Conservation (phyloP, 495 filamentous ascomycete genomes). For the Lasiosphaeriaceae sp. region DNA sequence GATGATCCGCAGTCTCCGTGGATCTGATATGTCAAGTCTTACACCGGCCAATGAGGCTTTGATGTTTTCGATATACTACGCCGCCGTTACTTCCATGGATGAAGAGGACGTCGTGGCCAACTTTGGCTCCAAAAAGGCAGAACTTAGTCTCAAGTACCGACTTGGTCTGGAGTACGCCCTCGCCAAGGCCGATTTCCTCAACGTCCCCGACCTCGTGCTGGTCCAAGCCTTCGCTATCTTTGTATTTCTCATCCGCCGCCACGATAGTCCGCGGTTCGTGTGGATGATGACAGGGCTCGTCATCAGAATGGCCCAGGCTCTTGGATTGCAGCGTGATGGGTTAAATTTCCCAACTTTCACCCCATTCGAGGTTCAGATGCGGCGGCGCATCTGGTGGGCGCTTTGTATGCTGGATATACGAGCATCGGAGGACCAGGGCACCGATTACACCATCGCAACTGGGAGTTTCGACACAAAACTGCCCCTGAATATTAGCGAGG, state of each 20-base stretch:
- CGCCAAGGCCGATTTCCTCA: conserved; percentile 53
- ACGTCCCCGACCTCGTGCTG: conserved; percentile 33
- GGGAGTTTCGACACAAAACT: conserved; percentile 37
- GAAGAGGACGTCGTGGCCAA: conserved; percentile 49
- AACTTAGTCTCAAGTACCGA: conserved; percentile 52
- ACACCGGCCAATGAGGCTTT: conserved; percentile 51
- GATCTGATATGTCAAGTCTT: conserved; percentile 26
- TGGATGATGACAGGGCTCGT: conserved; percentile 56
- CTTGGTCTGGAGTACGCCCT: conserved; percentile 51
- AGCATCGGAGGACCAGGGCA: conserved; percentile 37
- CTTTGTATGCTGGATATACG: conserved; percentile 39
- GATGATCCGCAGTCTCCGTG: conserved; percentile 34
- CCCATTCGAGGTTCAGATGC: conserved; percentile 47
- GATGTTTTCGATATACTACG: conserved; percentile 59
- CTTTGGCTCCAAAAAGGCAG: conserved; percentile 47
- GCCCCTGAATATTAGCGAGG: conserved; percentile 46
- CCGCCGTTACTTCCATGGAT: conserved; percentile 55
- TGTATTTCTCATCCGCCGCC: conserved; percentile 42
- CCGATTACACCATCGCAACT: conserved; percentile 34
- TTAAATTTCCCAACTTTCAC: conserved; percentile 33
- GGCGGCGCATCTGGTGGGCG: conserved; percentile 47
- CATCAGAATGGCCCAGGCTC: conserved; percentile 44
- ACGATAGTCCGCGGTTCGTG: conserved; percentile 47
- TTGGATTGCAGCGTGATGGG: conserved; percentile 50
- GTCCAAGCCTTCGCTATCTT: conserved; percentile 50